Evolutionary conservation across 2,329 filamentous ascomycete species (phyloP), one percentile per base, ranked within the genome.

Genomic region (Aphanocladium album): DNA sequence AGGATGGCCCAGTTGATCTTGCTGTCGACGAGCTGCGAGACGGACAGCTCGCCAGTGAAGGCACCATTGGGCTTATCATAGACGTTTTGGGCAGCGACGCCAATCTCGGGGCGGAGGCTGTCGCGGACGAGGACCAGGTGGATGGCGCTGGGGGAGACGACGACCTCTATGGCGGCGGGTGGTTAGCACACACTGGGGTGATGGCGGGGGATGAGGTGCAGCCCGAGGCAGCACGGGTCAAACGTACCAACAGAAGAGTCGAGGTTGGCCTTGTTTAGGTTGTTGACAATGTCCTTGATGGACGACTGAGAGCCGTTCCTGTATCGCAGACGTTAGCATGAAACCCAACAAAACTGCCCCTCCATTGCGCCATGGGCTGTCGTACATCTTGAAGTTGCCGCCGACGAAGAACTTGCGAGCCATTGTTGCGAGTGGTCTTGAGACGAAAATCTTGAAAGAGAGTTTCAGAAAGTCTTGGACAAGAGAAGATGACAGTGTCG

Each of bases 361-460:
- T 62, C 57, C 52, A 49, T 49, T 6, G 7, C 46, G 21, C 33
- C 30, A 65, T 65, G 17, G 33, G 68, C 69, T 67, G n/a, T 69
- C 84, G 74, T 81, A 96, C 93, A 98, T 98, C 86, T 99, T 98
- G 83, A 98, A 98, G 89, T 99, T 99, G 75, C 93, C 93, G 78
- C 93, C 93, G 77, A 96, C 90, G 78, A 96, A 96, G 84, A 96
- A 96, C 83, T 92, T 89, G 83, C 92, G 92, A 85, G 88, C 84
- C 92, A 96, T 96, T 72, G 73, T 91, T 84, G 79, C 70, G 70
- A 65, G 73, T 69, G 54, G 49, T 52, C 49, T 57, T 57, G 46
- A 41, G 35, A 9, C 8, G 41, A 55, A 19, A 53, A 59, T 59
- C 30, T 54, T 58, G 55, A 50, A 33, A 58, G n/a, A 7, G 16